These are phyloP conservation scores for Farysia itapuensis DNA, from an alignment of 1,284 basidiomycete species.

Conservation along the genomic window DNA sequence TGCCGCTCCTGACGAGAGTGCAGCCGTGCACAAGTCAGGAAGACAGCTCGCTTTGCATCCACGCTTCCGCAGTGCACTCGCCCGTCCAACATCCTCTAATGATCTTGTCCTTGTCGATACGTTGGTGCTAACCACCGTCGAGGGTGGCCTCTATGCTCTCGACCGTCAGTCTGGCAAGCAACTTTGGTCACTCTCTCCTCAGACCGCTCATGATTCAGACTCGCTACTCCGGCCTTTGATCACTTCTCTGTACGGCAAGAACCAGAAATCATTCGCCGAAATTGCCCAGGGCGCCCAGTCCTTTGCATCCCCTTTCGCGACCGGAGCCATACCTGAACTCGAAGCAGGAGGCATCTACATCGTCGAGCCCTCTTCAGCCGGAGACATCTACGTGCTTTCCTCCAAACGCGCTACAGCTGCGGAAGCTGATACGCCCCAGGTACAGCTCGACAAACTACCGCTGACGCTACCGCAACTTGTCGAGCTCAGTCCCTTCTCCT, in stretches of 20 bases:
- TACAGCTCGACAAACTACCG: constrained; percentile 71
- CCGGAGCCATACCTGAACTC: constrained; percentile 61
- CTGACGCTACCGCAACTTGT: constrained; percentile 83
- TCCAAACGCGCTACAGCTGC: constrained; percentile 47
- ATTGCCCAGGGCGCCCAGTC: constrained; percentile 27
- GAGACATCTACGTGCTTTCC: constrained; percentile 80
- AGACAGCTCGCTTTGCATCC: too few species aligned
- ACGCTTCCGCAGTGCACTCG: constrained; percentile 14
- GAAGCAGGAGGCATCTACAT: constrained; percentile 75
- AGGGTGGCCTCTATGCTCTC: constrained; percentile 83
- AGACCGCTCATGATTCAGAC: constrained; percentile 29
- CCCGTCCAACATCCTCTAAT: constrained; percentile 10
- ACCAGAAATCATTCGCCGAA: constrained; percentile 45
- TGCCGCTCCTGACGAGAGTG: too few species aligned
- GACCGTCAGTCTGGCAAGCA: constrained; percentile 72
- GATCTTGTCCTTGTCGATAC: constrained; percentile 72
- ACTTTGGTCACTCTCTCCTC: constrained; percentile 46
- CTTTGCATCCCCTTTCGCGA: constrained; percentile 17
- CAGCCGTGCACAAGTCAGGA: too few species aligned
- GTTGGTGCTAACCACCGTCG: constrained; percentile 81
- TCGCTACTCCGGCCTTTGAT: constrained; percentile 44
- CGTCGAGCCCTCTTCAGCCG: constrained; percentile 80
- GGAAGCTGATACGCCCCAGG: constrained; percentile 9
- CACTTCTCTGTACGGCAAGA: constrained; percentile 42
- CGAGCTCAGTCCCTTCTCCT: constrained; percentile 79